These are phyloP conservation scores for Zygotorulaspora florentina DNA, from an alignment of 805 yeast genomes.

Conservation along the genomic window DNA sequence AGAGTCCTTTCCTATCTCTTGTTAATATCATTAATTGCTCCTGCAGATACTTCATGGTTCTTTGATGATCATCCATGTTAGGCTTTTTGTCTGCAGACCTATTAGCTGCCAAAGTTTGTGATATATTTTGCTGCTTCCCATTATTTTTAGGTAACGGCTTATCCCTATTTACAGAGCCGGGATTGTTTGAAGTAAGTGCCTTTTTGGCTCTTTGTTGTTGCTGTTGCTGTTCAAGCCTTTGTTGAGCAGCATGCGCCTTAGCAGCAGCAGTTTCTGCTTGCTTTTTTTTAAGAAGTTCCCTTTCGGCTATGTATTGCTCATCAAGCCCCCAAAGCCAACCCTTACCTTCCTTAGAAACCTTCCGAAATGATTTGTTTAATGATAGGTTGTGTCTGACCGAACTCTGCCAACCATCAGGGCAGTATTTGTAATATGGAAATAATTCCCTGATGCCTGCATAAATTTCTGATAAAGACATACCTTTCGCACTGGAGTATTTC, in stretches of 20 bases:
- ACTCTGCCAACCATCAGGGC: conserved; percentile 98
- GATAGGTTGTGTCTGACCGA: conserved; percentile 87
- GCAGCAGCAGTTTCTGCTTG: conserved; percentile 64
- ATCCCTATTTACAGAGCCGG: conserved; percentile 4
- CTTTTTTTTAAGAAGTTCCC: conserved; percentile 67
- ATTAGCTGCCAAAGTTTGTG: conserved; percentile 33
- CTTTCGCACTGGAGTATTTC: conserved; percentile 59
- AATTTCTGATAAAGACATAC: conserved; percentile 80
- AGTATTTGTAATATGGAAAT: conserved; percentile 87
- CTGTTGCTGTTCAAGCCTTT: conserved; percentile 48
- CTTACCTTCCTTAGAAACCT: conserved; percentile 80
- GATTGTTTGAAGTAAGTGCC: conserved; percentile 15
- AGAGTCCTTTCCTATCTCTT: conserved; percentile 69
- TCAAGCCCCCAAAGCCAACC: conserved; percentile 96
- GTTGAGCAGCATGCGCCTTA: conserved; percentile 52
- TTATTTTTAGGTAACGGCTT: conserved; percentile 13
- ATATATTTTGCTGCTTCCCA: conserved; percentile 35
- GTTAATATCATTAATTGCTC: conserved; percentile 79
- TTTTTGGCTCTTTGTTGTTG: conserved; percentile 29
- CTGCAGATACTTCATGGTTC: conserved; percentile 77
- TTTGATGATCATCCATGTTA: conserved; percentile 37
- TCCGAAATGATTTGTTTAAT: conserved; percentile 77
- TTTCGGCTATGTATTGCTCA: conserved; percentile 75
- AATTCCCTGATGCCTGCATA: conserved; percentile 80
- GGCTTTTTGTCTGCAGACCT: conserved; percentile 27